These are phyloP conservation scores for Mycena vitilis DNA, from an alignment of 768 basidiomycete species.

Conservation along the genomic window DNA sequence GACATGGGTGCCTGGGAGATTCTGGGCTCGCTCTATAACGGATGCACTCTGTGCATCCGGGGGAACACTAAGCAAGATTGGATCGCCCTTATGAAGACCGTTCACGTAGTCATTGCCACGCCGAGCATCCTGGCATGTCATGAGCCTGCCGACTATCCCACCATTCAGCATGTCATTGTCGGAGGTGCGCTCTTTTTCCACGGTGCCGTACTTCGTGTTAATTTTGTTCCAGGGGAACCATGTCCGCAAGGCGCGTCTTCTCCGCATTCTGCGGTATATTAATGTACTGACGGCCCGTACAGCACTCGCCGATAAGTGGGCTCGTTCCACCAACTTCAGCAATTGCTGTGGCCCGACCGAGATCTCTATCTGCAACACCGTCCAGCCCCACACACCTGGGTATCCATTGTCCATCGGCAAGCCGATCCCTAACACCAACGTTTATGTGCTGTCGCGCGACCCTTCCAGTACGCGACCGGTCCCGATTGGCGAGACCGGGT, in stretches of 20 bases:
- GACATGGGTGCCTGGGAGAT: conserved; percentile 63
- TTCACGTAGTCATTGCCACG: conserved; percentile 58
- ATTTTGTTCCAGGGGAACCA: conserved; percentile 48
- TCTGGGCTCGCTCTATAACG: conserved; percentile 56
- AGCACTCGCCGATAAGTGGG: conserved; percentile 39
- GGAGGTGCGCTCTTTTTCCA: conserved; percentile 33
- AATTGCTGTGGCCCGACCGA: conserved; percentile 62
- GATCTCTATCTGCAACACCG: conserved; percentile 60
- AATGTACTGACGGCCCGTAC: conserved; percentile 32
- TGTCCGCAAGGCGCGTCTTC: conserved; percentile 52
- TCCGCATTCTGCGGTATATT: conserved; percentile 20
- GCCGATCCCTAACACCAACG: conserved; percentile 58
- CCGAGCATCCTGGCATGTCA: conserved; percentile 57
- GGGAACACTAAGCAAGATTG: conserved; percentile 56
- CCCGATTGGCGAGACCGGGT: conserved; percentile 52
- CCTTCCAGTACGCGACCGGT: conserved; percentile 49
- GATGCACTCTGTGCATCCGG: conserved; percentile 57
- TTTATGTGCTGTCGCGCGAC: conserved; percentile 51
- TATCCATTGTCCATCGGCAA: conserved; percentile 52
- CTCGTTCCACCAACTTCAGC: conserved; percentile 44
- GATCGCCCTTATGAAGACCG: conserved; percentile 54
- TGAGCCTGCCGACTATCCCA: conserved; percentile 55
- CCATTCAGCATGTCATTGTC: conserved; percentile 54
- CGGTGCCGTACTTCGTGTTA: not conserved
- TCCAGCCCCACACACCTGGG: conserved; percentile 51